Evolutionary conservation across 2,329 filamentous ascomycete genomes (phyloP).

Genomic region (Xylaria sp.): DNA sequence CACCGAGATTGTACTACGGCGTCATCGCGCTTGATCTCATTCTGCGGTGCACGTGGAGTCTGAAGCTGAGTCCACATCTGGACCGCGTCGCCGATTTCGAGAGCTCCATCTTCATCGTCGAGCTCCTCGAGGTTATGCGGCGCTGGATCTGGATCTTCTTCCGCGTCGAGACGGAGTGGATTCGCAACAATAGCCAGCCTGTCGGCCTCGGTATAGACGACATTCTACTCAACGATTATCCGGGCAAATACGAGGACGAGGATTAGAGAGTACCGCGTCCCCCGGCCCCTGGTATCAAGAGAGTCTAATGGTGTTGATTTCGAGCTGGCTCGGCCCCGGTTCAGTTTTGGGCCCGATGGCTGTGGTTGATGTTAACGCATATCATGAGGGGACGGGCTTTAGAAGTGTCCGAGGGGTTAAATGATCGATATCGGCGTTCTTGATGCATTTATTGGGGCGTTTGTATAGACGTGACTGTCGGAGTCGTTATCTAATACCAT

Average conservation of each 20-base stretch:
- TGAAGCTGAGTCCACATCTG: conserved; percentile 85
- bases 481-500: conserved; percentile 15
- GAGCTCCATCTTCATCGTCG: conserved; percentile 86
- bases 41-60: conserved; percentile 88
- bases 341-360: background rate
- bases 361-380: conserved; percentile 17
- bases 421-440: conserved; percentile 25
- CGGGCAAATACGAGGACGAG: conserved; percentile 69
- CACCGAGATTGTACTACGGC: conserved; percentile 80
- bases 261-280: conserved; percentile 45
- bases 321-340: too few relatives aligned
- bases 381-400: conserved; percentile 27
- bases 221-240: conserved; percentile 76
- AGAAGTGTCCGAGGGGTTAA: conserved; percentile 5
- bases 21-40: conserved; percentile 82
- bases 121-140: conserved; percentile 85
- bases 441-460: conserved; percentile 31
- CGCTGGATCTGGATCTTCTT: conserved; percentile 99
- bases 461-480: conserved; percentile 29
- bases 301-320: background rate
- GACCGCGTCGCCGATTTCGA: conserved; percentile 89
- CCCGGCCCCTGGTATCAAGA: conserved; percentile 21
- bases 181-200: conserved; percentile 60
- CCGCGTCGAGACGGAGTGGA: conserved; percentile 92
- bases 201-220: conserved; percentile 71